Base-by-base conservation (phyloP, 306 rosid genomes). In the Gynostemma pentaphyllum region DNA sequence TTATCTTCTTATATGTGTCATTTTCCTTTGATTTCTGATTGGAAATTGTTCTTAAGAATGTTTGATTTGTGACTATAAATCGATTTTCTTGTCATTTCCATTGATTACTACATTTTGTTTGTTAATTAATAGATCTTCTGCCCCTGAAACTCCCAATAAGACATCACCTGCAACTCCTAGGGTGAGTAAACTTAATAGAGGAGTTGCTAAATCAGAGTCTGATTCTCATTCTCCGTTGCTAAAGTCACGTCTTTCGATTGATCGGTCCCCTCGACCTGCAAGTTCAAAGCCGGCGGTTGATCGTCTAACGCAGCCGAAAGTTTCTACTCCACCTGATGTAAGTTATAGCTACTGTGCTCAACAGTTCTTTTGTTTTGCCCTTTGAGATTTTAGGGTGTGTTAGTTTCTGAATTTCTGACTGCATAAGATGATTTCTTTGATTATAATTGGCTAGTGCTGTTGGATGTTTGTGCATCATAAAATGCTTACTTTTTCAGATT, bases 121-220 rank as follows among this genome's bases (percentile, higher is more conserved):
- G 48, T 49, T 56, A n/a, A n/a, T 37, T 69, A 64, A 69, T 83
- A 87, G 97, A 85, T 87, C 95, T 69, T 59, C 72, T 75, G 68
- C 66, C 7, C 56, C 74, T 60, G 96, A 81, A 63, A 75, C 95
- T 57, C 81, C 88, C 23, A 80, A 75, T 71, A 90, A 84, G 71
- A 66, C 86, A 48, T 76, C 97, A 45, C 87, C 92, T 9, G 89
- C 84, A 57, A 84, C 98, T 7, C 96, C 98, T 8, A 83, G 90
- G 74, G 85, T 81, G 30, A 81, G 83, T 64, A 92, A 80, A 45
- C 83, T 83, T 62, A 77, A 79, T 75, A 79, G 78, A 72, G 87
- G 89, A 73, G 67, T 69, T 15, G 46, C 83, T 39, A 92, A 88
- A 78, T 70, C 95, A 12, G 98, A 88, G 18, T 60, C 94, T 26